Evolutionary conservation across 768 basidiomycete genomes (phyloP).

Genomic region (Suillus ampliporus): DNA sequence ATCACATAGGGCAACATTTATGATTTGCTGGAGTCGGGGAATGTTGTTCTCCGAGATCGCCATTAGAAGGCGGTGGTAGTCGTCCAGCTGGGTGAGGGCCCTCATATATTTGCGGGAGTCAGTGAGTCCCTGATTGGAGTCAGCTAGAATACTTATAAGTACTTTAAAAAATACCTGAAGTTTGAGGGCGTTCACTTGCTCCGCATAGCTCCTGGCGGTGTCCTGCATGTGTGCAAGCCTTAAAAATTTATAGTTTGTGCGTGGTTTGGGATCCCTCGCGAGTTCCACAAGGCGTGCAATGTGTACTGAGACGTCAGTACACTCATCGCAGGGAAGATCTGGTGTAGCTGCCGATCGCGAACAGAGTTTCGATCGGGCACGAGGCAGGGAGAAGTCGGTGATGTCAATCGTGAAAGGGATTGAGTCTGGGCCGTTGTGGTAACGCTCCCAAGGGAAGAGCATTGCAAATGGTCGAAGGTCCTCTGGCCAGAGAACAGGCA

Average conservation of each 20-base stretch:
- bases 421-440: background rate
- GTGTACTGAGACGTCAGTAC: background rate
- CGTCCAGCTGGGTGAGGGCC: background rate
- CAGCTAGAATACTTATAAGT: background rate
- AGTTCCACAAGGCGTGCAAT: background rate
- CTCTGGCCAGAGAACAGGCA: too few species aligned
- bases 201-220: background rate
- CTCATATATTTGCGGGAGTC: background rate
- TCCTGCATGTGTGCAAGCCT: background rate
- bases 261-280: background rate
- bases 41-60: background rate
- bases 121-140: slow-evolving; percentile 3
- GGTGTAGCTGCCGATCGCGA: background rate
- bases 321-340: background rate
- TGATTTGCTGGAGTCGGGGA: slow-evolving; percentile 1
- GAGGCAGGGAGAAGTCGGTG: background rate
- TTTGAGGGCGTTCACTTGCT: background rate
- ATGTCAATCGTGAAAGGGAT: slow-evolving; percentile 1
- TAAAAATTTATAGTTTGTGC: background rate
- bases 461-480: background rate
- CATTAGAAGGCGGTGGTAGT: slow-evolving; percentile 7
- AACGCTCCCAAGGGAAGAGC: slow-evolving; percentile 5
- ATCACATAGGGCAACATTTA: background rate
- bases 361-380: slow-evolving; percentile 1
- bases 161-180: background rate